Evolutionary conservation across 2,329 filamentous ascomycete genomes (phyloP).

Genomic region (Fusarium goolgardi): DNA sequence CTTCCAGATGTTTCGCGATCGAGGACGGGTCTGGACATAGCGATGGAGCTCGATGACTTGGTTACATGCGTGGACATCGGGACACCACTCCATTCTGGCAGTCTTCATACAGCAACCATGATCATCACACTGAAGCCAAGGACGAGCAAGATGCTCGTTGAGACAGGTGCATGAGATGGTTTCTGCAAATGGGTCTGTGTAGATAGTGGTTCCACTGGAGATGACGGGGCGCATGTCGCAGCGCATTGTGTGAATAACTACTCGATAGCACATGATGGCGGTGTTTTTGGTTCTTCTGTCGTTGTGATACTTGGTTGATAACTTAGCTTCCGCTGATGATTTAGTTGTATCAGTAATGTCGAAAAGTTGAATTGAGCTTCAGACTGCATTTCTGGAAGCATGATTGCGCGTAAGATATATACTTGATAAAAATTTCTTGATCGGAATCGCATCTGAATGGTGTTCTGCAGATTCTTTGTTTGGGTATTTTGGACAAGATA

Average conservation of each 20-base stretch:
- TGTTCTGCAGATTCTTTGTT: conserved; percentile 16
- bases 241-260: conserved; percentile 44
- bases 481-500: conserved; percentile 8
- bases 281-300: neutral
- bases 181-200: conserved; percentile 42
- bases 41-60: conserved; percentile 24
- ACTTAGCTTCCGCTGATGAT: neutral
- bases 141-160: neutral
- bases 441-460: neutral
- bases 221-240: conserved; percentile 49
- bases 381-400: neutral
- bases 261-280: conserved; percentile 43
- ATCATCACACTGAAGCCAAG: conserved; percentile 35
- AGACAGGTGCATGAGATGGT: conserved; percentile 40
- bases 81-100: conserved; percentile 33
- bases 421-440: neutral
- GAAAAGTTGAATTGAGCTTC: neutral
- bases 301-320: neutral
- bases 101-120: conserved; percentile 48
- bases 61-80: conserved; percentile 16
- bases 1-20: conserved; percentile 12
- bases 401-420: neutral
- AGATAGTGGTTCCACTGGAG: conserved; percentile 37
- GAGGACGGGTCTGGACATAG: conserved; percentile 32
- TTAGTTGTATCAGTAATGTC: neutral